Evolutionary conservation across 2,329 filamentous ascomycete species (phyloP).

Genomic region (Aspergillus hiratsukae): DNA sequence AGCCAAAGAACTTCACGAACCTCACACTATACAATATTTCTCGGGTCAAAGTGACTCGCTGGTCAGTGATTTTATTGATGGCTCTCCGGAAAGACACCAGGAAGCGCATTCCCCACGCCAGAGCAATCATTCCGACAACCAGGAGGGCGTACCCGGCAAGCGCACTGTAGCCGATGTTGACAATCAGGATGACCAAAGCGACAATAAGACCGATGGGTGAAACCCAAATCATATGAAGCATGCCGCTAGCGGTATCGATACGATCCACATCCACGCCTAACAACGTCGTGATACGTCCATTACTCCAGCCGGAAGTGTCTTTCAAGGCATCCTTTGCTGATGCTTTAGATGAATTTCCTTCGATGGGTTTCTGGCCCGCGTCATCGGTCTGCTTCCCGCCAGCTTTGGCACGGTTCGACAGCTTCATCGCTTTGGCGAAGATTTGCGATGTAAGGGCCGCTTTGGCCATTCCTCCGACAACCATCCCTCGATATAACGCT

Average conservation of each 20-base stretch:
- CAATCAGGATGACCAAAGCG: slow-evolving; percentile 71
- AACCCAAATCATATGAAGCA: slow-evolving; percentile 91
- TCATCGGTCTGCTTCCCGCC: slow-evolving; percentile 60
- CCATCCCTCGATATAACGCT: slow-evolving; percentile 89
- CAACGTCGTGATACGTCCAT: slow-evolving; percentile 84
- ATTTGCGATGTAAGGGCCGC: slow-evolving; percentile 79
- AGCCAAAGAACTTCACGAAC: slow-evolving; percentile 96
- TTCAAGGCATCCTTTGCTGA: slow-evolving; percentile 49
- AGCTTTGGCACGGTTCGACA: slow-evolving; percentile 83
- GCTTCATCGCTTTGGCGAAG: slow-evolving; percentile 86
- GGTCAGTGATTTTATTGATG: slow-evolving; percentile 93
- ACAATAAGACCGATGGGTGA: slow-evolving; percentile 73
- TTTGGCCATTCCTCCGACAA: slow-evolving; percentile 78
- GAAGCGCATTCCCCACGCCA: slow-evolving; percentile 71
- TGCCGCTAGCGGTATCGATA: slow-evolving; percentile 77
- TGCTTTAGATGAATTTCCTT: slow-evolving; percentile 40
- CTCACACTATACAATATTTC: slow-evolving; percentile 87
- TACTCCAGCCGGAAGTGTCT: slow-evolving; percentile 81
- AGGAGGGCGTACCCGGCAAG: slow-evolving; percentile 82
- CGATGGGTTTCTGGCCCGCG: slow-evolving; percentile 32
- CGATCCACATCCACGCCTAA: slow-evolving; percentile 97
- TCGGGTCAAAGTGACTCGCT: slow-evolving; percentile 84
- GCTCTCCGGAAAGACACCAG: slow-evolving; percentile 69
- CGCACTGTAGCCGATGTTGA: slow-evolving; percentile 88
- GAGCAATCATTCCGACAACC: slow-evolving; percentile 68